These are phyloP conservation scores for Euptelea pleiosperma DNA, from an alignment of 164 flowering plant genomes.

Conservation along the genomic window DNA sequence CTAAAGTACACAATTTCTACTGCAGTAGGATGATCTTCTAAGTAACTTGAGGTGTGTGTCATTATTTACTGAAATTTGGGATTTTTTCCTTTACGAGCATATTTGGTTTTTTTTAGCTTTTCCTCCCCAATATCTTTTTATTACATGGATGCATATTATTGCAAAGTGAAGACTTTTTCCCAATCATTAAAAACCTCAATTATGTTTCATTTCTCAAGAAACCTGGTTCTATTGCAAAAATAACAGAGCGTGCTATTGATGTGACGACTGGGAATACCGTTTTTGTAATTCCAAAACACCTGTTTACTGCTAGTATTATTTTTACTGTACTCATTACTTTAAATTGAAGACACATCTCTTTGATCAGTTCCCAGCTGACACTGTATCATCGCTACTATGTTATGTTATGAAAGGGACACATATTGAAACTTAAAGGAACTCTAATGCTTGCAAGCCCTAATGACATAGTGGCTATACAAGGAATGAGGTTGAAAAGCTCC, in stretches of 20 bases:
- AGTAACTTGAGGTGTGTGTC: no score
- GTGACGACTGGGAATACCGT: background rate
- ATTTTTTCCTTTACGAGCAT: no score
- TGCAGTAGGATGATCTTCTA: no score
- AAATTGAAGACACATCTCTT: background rate
- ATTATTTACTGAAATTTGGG: no score
- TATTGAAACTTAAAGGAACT: slow-evolving; percentile 91
- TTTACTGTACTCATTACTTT: background rate
- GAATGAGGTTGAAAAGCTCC: slow-evolving; percentile 76
- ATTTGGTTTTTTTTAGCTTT: no score
- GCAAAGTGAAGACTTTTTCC: no score
- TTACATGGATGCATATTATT: no score
- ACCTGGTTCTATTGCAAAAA: no score
- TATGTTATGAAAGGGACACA: slow-evolving; percentile 63
- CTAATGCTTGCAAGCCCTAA: slow-evolving; percentile 92
- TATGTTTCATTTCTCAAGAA: no score
- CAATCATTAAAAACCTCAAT: no score
- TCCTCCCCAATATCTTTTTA: no score
- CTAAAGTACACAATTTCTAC: no score
- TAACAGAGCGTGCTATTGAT: background rate
- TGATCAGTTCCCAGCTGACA: slow-evolving; percentile 8
- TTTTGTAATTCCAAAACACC: background rate
- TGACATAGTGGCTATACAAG: slow-evolving; percentile 82
- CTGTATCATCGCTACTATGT: slow-evolving; percentile 1
- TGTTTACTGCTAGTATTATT: background rate